Conservation (phyloP, 2,329 filamentous ascomycete genomes). For the Claviceps humidiphila region DNA sequence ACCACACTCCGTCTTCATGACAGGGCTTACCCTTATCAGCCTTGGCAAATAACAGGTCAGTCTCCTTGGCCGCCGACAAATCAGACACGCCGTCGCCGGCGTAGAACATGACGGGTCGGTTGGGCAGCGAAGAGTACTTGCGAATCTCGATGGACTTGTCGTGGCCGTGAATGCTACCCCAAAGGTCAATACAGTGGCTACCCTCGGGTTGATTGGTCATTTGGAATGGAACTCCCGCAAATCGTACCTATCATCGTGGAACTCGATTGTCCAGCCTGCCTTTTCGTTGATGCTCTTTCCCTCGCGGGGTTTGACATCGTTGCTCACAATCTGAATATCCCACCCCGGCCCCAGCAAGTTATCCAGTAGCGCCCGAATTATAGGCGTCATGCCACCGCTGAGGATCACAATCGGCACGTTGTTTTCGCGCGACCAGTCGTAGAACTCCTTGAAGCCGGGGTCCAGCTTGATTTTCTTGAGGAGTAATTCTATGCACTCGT, state of each 20-base stretch:
- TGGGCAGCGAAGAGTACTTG: conserved; percentile 65
- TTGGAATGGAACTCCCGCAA: too few relatives aligned
- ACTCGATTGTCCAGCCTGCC: conserved; percentile 77
- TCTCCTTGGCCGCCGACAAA: conserved; percentile 81
- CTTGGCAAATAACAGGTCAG: conserved; percentile 88
- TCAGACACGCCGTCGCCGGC: conserved; percentile 92
- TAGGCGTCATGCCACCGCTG: conserved; percentile 81
- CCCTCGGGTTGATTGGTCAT: not conserved
- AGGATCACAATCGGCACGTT: conserved; percentile 89
- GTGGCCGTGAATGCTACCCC: conserved; percentile 73
- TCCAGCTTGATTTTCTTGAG: conserved; percentile 78
- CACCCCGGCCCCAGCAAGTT: conserved; percentile 66
- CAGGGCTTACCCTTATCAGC: conserved; percentile 56
- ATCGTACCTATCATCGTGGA: conserved; percentile 65
- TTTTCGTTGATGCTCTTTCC: conserved; percentile 65
- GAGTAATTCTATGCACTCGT: conserved; percentile 67
- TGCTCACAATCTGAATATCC: conserved; percentile 83
- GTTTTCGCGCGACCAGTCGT: conserved; percentile 64
- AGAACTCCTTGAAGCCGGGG: conserved; percentile 78
- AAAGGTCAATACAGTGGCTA: not conserved
- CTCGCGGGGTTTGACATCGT: conserved; percentile 53
- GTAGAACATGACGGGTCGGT: conserved; percentile 79
- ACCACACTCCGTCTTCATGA: too few relatives aligned
- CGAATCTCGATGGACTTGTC: conserved; percentile 90
- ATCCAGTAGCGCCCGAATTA: conserved; percentile 73